phyloP scores from a whole-genome alignment of 192 early-diverging fungal genomes.

The Thamnidium elegans region DNA sequence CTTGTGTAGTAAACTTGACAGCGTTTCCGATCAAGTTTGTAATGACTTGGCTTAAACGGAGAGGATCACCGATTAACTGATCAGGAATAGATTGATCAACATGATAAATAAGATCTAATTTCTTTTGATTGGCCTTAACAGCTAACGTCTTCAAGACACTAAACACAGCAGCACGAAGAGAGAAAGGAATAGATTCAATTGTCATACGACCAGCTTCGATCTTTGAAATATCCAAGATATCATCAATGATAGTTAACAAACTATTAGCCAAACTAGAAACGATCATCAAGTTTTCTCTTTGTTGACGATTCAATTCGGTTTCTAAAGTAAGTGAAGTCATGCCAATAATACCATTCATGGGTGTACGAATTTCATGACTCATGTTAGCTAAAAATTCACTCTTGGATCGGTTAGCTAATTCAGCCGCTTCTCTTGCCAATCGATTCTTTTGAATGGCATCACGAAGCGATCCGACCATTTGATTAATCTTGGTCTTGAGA shows the following conservation, averaged over 20 bases:
- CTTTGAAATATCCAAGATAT: conserved; percentile 71
- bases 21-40: conserved; percentile 75
- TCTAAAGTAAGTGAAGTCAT: conserved; percentile 66
- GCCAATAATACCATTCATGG: conserved; percentile 78
- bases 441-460: conserved; percentile 75
- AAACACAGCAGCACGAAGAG: conserved; percentile 52
- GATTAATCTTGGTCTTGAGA: conserved; percentile 62
- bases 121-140: conserved; percentile 60
- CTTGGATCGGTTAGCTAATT: conserved; percentile 77
- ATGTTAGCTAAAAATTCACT: conserved; percentile 68
- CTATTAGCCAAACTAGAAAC: conserved; percentile 43
- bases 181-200: conserved; percentile 61
- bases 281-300: conserved; percentile 57
- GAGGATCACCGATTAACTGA: conserved; percentile 63
- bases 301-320: conserved; percentile 64
- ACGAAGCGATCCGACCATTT: conserved; percentile 68
- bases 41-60: conserved; percentile 66
- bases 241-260: conserved; percentile 46
- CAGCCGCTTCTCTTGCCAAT: conserved; percentile 71
- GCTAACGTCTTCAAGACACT: conserved; percentile 62
- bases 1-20: conserved; percentile 59
- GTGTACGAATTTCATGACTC: conserved; percentile 57
- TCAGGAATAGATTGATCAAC: conserved; percentile 58
- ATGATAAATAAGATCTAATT: conserved; percentile 56
- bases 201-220: conserved; percentile 75